Evolutionary conservation across 441 rosid genomes (phyloP), one percentile per base, ranked within the genome.

Genomic region (Gossypium gossypioides): DNA sequence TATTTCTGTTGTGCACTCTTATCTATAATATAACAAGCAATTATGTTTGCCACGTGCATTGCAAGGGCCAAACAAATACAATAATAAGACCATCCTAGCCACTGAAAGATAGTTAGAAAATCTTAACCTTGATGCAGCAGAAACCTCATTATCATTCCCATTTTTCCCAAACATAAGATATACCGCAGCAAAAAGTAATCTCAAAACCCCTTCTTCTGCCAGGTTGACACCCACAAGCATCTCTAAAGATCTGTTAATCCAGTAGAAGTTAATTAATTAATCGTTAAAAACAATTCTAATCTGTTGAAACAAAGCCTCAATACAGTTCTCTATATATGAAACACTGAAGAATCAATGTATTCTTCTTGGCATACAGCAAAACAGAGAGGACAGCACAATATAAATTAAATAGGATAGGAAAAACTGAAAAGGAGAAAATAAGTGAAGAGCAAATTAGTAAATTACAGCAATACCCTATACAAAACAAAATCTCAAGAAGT

Each of bases 181-280:
- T 71, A 88, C 88, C 22, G 90, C 89, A 81, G 93, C 88, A 79
- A 92, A 90, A 24, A 95, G 82, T 79, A 92, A 73, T 76, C 89
- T 91, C 83, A 95, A 82, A 84, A 95, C 84, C 74, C 97, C 99
- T 83, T 91, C 99, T 82, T 91, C 99, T 50, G 90, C 96, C 78
- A 96, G 84, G 78, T 85, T 77, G 72, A 90, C 83, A 65, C 76
- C 83, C 74, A 83, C 89, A 68, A 96, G 96, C 96, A 88, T 91
- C 79, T 90, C 90, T 72, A 96, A 77, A 75, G 97, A 92, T 87
- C 99, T 96, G 84, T 50, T 75, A 76, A 82, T 71, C 80, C 70
- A 78, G 71, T 52, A 79, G 73, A 72, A 74, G 60, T 52, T 64
- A 72, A 64, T 64, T 46, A 70, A 68, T 68, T 34, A 61, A 70